A percentile compares a stretch with the other conserved stretches of the same genome.
phyloP scores from a whole-genome alignment of 208 protist genomes.

The Trypanosomatidae sp. region DNA sequence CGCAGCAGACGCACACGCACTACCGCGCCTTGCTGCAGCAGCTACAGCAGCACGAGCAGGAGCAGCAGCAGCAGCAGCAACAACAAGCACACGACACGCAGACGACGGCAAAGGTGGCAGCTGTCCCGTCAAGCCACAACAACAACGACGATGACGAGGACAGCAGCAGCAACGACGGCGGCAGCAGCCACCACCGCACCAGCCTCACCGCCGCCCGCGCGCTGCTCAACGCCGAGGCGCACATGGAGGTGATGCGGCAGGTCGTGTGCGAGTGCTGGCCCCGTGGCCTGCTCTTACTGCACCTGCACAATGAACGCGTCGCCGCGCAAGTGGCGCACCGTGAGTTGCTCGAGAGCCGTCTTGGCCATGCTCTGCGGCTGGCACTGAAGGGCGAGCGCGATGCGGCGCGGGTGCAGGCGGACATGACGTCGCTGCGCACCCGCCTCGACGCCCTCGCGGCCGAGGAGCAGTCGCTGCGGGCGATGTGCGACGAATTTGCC shows the following conservation, averaged over 20 bases:
- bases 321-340: constrained; percentile 65
- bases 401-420: constrained; percentile 33
- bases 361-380: constrained; percentile 75
- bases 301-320: constrained; percentile 65
- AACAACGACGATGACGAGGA: background rate
- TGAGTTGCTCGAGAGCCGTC: constrained; percentile 70
- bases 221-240: constrained; percentile 68
- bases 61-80: constrained; percentile 44
- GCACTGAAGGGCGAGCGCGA: constrained; percentile 83
- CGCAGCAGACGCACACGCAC: constrained; percentile 39
- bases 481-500: constrained; percentile 49
- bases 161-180: constrained; percentile 5
- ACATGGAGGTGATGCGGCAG: constrained; percentile 80
- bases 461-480: constrained; percentile 49
- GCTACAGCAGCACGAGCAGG: constrained; percentile 7
- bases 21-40: too few species aligned
- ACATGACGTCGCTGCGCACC: constrained; percentile 27
- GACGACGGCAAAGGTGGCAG: background rate
- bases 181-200: constrained; percentile 16
- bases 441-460: constrained; percentile 27
- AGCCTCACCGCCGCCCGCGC: constrained; percentile 65
- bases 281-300: constrained; percentile 66
- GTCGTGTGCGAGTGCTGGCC: constrained; percentile 76
- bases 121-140: background rate
- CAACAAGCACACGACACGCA: constrained; percentile 49